Evolutionary conservation across 1,139 yeast genomes (phyloP).

Genomic region (Sugiyamaella pinicola): DNA sequence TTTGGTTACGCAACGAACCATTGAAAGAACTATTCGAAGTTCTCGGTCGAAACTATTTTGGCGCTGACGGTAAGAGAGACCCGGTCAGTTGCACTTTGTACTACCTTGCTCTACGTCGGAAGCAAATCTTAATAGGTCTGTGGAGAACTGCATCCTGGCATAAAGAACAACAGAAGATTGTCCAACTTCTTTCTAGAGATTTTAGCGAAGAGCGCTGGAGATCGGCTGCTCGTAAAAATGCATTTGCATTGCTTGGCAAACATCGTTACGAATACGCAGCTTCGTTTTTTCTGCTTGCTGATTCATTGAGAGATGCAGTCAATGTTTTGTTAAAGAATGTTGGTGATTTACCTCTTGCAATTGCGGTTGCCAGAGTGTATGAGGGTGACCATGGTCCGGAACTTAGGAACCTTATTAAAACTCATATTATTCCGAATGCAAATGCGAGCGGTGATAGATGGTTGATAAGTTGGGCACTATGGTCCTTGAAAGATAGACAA

Average conservation of each 20-base stretch:
- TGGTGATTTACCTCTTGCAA: constrained; percentile 68
- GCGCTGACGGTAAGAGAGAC: constrained; percentile 51
- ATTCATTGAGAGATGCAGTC: constrained; percentile 72
- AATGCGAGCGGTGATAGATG: constrained; percentile 71
- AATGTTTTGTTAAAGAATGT: constrained; percentile 69
- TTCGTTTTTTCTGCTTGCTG: constrained; percentile 83
- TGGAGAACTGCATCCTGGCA: constrained; percentile 82
- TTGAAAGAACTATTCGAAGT: constrained; percentile 60
- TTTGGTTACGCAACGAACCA: constrained; percentile 66
- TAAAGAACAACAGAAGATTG: constrained; percentile 79
- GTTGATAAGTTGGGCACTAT: constrained; percentile 79
- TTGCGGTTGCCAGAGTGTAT: constrained; percentile 78
- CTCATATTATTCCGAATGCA: constrained; percentile 60
- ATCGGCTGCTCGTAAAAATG: constrained; percentile 88
- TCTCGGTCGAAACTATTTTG: constrained; percentile 59
- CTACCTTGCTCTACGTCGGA: constrained; percentile 76
- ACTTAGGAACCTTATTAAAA: constrained; percentile 53
- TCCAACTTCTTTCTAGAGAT: constrained; percentile 74
- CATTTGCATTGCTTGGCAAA: constrained; percentile 84
- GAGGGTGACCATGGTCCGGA: constrained; percentile 58
- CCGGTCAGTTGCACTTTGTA: constrained; percentile 75
- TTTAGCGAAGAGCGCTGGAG: constrained; percentile 75
- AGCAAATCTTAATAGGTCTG: constrained; percentile 71
- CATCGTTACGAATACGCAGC: constrained; percentile 90
- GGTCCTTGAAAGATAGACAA: constrained; percentile 51